These are phyloP conservation scores for Limtongia smithiae DNA, from an alignment of 805 yeast species.

Conservation along the genomic window DNA sequence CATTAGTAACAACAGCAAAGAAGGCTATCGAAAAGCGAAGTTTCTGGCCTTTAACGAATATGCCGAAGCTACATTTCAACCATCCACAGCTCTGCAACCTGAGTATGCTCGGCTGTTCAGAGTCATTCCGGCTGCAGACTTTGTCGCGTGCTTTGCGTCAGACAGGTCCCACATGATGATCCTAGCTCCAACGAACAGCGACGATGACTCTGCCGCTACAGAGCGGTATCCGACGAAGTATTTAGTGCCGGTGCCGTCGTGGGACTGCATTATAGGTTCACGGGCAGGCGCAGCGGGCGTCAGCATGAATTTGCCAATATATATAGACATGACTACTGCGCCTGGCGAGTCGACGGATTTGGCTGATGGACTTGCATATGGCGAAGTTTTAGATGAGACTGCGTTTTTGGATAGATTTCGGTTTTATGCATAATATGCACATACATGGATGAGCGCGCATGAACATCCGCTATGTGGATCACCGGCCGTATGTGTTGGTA, in stretches of 20 bases:
- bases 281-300: not conserved
- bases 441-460: too few relatives aligned
- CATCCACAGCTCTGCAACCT: not conserved
- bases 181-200: too few relatives aligned
- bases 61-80: constrained; percentile 1
- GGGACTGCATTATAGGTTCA: constrained; percentile 7
- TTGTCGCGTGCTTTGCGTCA: constrained; percentile 15
- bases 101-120: constrained; percentile 1
- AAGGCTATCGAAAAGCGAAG: not conserved
- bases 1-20: not conserved
- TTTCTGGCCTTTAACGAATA: constrained; percentile 3
- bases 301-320: constrained; percentile 4
- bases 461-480: too few relatives aligned
- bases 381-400: constrained; percentile 1
- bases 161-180: constrained; percentile 23
- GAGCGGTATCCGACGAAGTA: not conserved
- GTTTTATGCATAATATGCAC: too few relatives aligned
- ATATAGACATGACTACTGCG: not conserved
- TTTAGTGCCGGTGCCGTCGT: constrained; percentile 2
- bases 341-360: too few relatives aligned
- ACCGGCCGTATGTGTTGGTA: too few relatives aligned
- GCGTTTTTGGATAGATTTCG: constrained; percentile 1
- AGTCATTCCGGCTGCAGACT: constrained; percentile 1
- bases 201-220: too few relatives aligned
- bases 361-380: not conserved